Evolutionary conservation across 1,284 basidiomycete genomes (phyloP), one percentile per base, ranked within the genome.

Genomic region (Austroboletus niveus): DNA sequence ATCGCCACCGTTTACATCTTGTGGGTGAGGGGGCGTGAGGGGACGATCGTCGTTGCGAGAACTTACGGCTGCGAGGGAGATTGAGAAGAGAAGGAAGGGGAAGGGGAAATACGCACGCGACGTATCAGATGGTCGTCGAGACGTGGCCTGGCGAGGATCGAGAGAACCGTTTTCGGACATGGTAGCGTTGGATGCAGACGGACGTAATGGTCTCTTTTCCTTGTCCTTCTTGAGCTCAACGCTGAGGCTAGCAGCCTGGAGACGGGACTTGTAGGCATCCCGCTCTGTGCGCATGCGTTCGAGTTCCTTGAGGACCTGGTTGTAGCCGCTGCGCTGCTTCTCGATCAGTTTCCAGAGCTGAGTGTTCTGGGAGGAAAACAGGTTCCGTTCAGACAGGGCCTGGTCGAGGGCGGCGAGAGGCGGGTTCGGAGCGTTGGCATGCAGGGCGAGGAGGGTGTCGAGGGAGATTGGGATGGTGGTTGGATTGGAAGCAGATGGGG

Each of bases 341-440:
- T 94, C 92, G 66, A 95, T 87, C 55, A 94, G 78, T 69, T 93
- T 94, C 92, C 92, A 94, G 30, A 94, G 80, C 70, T 94, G 91
- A 7, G 85, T 75, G 68, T 95, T 95, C 73, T 95, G 92, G 9
- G 81, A 71, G 35, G 86, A 84, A 48, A 94, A 78, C 35, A 73
- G 70, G 66, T 94, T 94, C 58, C 92, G 81, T 63, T 95, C 92
- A 14, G 77, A 75, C 27, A 94, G 75, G 5, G 84, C 79, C 52
- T 83, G 77, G 29, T 91, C 87, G 32, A 94, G 77, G 5, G 92
- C 89, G 42, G 82, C 81, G 8, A 79, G 69, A 51, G 75, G 72
- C 22, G 87, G 84, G 66, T 86, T 76, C 29, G 75, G 60, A 0
- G 81, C 69, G 24, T 64, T 60, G 3, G 78, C 75, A 55, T 88